Evolutionary conservation across 2,329 filamentous ascomycete species (phyloP).

Genomic region (Trichoderma afroharzianum): DNA sequence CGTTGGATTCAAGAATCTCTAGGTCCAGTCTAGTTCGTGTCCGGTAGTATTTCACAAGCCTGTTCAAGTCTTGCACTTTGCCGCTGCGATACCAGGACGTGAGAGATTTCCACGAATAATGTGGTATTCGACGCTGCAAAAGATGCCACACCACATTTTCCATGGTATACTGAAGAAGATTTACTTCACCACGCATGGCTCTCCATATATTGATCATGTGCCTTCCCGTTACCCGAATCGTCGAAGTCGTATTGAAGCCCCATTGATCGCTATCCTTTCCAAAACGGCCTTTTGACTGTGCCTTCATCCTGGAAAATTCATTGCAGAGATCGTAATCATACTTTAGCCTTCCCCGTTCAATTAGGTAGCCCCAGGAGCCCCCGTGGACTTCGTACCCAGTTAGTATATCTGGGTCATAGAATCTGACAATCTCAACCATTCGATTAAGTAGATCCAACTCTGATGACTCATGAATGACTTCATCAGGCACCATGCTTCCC

Average conservation of each 20-base stretch:
- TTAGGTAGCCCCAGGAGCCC: slow-evolving; percentile 90
- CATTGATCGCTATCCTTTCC: slow-evolving; percentile 84
- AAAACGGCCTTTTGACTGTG: slow-evolving; percentile 75
- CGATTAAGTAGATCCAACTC: slow-evolving; percentile 82
- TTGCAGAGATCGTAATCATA: slow-evolving; percentile 90
- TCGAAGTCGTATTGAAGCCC: slow-evolving; percentile 92
- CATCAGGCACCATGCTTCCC: slow-evolving; percentile 55
- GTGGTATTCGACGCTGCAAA: slow-evolving; percentile 80
- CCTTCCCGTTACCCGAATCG: slow-evolving; percentile 85
- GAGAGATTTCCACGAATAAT: slow-evolving; percentile 75
- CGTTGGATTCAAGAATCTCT: slow-evolving; percentile 88
- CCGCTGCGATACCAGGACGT: slow-evolving; percentile 77
- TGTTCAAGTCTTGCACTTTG: slow-evolving; percentile 65
- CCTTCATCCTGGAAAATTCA: slow-evolving; percentile 85
- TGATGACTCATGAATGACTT: slow-evolving; percentile 69
- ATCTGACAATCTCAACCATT: slow-evolving; percentile 82
- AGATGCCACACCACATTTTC: slow-evolving; percentile 94
- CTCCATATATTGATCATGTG: slow-evolving; percentile 98
- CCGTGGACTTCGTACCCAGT: slow-evolving; percentile 95
- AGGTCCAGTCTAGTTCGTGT: slow-evolving; percentile 75
- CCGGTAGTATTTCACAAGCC: slow-evolving; percentile 74
- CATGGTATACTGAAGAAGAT: slow-evolving; percentile 89
- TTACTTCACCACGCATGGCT: slow-evolving; percentile 90
- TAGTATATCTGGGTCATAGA: slow-evolving; percentile 84
- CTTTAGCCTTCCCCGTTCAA: slow-evolving; percentile 79